These are phyloP conservation scores for Barnettozyma siamensis DNA, from an alignment of 805 yeast species.

Conservation along the genomic window DNA sequence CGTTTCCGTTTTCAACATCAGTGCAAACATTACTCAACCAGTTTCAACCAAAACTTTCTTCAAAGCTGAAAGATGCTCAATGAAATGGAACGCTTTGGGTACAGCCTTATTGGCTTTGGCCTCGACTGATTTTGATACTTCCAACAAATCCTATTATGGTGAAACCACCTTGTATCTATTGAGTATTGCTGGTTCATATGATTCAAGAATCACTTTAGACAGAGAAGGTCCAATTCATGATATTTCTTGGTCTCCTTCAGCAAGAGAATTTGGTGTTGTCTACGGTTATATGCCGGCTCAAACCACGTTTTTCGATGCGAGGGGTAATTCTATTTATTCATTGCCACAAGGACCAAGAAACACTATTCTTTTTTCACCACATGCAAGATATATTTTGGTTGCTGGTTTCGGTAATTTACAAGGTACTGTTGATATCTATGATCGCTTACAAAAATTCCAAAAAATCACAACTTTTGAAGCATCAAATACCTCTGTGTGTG, in stretches of 20 bases:
- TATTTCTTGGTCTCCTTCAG: slow-evolving; percentile 93
- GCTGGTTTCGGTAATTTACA: slow-evolving; percentile 98
- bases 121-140: slow-evolving; percentile 90
- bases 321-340: slow-evolving; percentile 81
- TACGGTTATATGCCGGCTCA: slow-evolving; percentile 98
- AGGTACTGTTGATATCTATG: slow-evolving; percentile 93
- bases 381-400: slow-evolving; percentile 82
- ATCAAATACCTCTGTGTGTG: slow-evolving; percentile 90
- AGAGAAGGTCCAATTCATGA: slow-evolving; percentile 98
- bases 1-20: slow-evolving; percentile 72
- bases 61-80: slow-evolving; percentile 89
- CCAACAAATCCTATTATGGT: slow-evolving; percentile 94
- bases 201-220: slow-evolving; percentile 79
- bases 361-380: slow-evolving; percentile 88
- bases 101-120: slow-evolving; percentile 92
- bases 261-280: slow-evolving; percentile 94
- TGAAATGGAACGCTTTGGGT: slow-evolving; percentile 92
- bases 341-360: slow-evolving; percentile 86
- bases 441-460: slow-evolving; percentile 78
- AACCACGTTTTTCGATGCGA: slow-evolving; percentile 88
- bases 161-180: slow-evolving; percentile 87
- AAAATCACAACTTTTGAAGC: slow-evolving; percentile 84
- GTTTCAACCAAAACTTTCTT: slow-evolving; percentile 84
- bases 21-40: slow-evolving; percentile 55
- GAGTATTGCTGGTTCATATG: slow-evolving; percentile 89